A percentile compares a stretch with the other conserved stretches of the same genome.
Evolutionary conservation across 148 eudicot genomes (phyloP).

Genomic region (Cornus florida): DNA sequence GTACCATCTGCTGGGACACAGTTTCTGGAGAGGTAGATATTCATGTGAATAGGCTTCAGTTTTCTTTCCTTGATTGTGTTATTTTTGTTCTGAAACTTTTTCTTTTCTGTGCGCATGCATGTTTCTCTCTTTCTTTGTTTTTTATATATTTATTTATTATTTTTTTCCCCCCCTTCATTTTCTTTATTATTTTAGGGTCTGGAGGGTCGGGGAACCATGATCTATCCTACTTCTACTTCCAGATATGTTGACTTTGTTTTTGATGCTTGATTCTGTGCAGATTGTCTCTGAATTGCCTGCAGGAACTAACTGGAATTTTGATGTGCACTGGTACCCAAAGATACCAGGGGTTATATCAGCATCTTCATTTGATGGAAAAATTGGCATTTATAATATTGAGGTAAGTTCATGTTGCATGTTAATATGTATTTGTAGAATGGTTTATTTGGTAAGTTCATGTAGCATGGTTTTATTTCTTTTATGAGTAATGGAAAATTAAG

Average conservation of each 20-base stretch:
- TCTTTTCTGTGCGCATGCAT: neutral
- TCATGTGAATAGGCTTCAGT: neutral
- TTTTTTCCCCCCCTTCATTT: neutral
- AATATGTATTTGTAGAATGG: neutral
- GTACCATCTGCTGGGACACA: conserved; percentile 93
- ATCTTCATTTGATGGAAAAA: conserved; percentile 95
- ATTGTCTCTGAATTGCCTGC: conserved; percentile 89
- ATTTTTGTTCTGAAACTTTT: neutral
- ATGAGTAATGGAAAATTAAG: neutral
- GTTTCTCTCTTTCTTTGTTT: neutral
- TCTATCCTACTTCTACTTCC: no score
- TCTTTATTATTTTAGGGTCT: neutral
- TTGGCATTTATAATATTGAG: conserved; percentile 89
- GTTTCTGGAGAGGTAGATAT: conserved; percentile 70
- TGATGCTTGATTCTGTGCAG: conserved; percentile 41
- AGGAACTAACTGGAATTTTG: conserved; percentile 93
- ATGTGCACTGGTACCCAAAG: conserved; percentile 93
- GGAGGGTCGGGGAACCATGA: neutral
- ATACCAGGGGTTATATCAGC: conserved; percentile 95
- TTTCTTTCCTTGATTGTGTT: neutral
- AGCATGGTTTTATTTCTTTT: neutral
- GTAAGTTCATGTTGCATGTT: conserved; percentile 34
- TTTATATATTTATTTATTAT: no score
- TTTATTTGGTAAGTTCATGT: conserved; percentile 39
- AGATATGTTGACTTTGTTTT: neutral